phyloP scores from a whole-genome alignment of 2,329 filamentous ascomycete genomes.

The Nemania sp. region DNA sequence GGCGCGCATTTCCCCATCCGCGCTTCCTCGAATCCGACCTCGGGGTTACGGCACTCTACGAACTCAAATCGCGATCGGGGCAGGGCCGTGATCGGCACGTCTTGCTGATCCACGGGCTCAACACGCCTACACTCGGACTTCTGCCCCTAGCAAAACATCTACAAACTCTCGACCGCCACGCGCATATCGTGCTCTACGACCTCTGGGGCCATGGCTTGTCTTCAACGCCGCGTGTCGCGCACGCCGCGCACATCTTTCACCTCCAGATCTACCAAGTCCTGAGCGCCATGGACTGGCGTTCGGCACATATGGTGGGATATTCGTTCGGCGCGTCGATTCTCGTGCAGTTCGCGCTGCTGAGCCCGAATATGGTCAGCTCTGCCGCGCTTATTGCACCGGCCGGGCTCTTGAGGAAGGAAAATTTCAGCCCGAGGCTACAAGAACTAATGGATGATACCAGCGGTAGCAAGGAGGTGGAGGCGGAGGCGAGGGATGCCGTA shows the following conservation, averaged over 20 bases:
- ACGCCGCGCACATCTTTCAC: slow-evolving; percentile 21
- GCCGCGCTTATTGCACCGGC: slow-evolving; percentile 16
- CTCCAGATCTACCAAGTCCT: slow-evolving; percentile 20
- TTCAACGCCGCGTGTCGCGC: slow-evolving; percentile 10
- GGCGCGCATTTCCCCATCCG: slow-evolving; percentile 15
- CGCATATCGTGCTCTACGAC: slow-evolving; percentile 18
- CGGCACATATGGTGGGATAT: slow-evolving; percentile 19
- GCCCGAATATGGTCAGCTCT: slow-evolving; percentile 1
- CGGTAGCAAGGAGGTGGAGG: slow-evolving; percentile 9
- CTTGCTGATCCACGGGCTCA: slow-evolving; percentile 21
- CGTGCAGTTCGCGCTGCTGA: slow-evolving; percentile 8
- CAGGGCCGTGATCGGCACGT: slow-evolving; percentile 6
- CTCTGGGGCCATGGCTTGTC: slow-evolving; percentile 25
- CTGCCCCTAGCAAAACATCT: slow-evolving; percentile 12
- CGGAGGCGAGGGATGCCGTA: slow-evolving; percentile 7
- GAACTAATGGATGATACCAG: slow-evolving; percentile 2
- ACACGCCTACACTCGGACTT: slow-evolving; percentile 22
- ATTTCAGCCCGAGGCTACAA: not conserved
- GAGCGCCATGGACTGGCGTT: not conserved
- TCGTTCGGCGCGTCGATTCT: slow-evolving; percentile 19
- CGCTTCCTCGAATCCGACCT: slow-evolving; percentile 20
- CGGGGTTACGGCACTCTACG: slow-evolving; percentile 20
- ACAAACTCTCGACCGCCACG: slow-evolving; percentile 2
- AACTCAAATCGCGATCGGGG: slow-evolving; percentile 12
- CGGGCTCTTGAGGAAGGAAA: not conserved